These are phyloP conservation scores for Phytophthora citricola DNA, from an alignment of 352 stramenopile species.

Conservation along the genomic window DNA sequence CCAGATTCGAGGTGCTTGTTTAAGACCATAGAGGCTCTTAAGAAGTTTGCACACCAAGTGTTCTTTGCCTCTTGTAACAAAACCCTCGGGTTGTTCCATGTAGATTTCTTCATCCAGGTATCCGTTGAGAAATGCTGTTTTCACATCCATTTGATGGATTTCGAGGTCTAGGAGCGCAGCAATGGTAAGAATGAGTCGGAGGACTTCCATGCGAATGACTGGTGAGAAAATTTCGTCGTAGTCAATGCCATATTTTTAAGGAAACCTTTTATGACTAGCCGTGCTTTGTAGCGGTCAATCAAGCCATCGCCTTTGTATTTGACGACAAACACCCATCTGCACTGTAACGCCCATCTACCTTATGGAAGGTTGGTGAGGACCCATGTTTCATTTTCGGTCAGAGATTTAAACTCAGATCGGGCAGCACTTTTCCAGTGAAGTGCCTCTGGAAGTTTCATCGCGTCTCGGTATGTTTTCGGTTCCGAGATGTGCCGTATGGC, in stretches of 20 bases:
- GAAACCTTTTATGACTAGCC: neutral
- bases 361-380: neutral
- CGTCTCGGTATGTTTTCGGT: slow-evolving; percentile 11
- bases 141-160: neutral
- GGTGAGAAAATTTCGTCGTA: slow-evolving; percentile 1
- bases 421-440: slow-evolving; percentile 7
- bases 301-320: neutral
- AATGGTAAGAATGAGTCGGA: neutral
- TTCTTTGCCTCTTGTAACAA: too few relatives aligned
- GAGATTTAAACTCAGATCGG: slow-evolving; percentile 1
- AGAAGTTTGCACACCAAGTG: too few relatives aligned
- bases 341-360: neutral
- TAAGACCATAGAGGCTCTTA: too few relatives aligned
- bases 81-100: too few relatives aligned
- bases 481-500: slow-evolving; percentile 13
- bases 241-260: neutral
- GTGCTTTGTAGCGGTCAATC: neutral
- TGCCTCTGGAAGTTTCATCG: slow-evolving; percentile 8
- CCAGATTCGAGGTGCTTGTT: slow-evolving; percentile 1
- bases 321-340: neutral
- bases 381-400: slow-evolving; percentile 21
- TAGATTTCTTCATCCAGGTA: neutral
- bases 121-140: neutral
- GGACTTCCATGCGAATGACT: neutral
- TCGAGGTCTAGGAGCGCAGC: neutral